Percentiles rank a stretch among this genome's conserved stretches.
phyloP scores from a whole-genome alignment of 768 basidiomycete species.

The Podaxis rugospora region DNA sequence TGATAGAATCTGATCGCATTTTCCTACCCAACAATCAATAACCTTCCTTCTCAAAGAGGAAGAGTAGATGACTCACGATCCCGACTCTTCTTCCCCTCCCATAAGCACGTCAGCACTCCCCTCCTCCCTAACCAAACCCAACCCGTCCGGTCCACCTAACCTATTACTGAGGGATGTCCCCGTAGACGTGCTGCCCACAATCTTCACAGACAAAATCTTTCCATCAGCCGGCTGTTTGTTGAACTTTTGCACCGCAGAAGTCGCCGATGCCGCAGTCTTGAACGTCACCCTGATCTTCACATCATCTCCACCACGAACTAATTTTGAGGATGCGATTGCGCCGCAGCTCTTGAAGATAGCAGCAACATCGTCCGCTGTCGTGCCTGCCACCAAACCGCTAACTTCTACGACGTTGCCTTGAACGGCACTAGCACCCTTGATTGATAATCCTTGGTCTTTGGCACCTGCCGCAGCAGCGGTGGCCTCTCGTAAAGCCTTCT shows the following conservation, averaged over 20 bases:
- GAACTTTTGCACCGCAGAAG: conserved; percentile 68
- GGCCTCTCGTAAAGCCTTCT: conserved; percentile 64
- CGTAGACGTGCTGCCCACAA: conserved; percentile 52
- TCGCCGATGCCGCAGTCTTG: conserved; percentile 57
- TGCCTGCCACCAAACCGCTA: conserved; percentile 66
- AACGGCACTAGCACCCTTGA: conserved; percentile 61
- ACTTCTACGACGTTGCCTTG: conserved; percentile 73
- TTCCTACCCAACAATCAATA: conserved; percentile 43
- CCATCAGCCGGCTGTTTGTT: conserved; percentile 82
- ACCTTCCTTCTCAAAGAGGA: neutral
- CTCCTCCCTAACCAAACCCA: conserved; percentile 50
- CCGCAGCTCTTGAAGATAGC: conserved; percentile 85
- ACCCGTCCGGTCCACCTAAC: conserved; percentile 47
- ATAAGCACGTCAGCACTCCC: conserved; percentile 60
- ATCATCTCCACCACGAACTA: conserved; percentile 32
- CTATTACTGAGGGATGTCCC: conserved; percentile 53
- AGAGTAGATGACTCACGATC: conserved; percentile 46
- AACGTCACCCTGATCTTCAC: conserved; percentile 70
- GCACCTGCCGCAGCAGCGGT: conserved; percentile 22
- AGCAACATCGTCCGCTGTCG: conserved; percentile 78
- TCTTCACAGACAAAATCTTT: conserved; percentile 57
- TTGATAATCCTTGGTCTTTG: conserved; percentile 36
- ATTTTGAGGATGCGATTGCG: conserved; percentile 46
- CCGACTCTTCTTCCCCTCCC: conserved; percentile 37
- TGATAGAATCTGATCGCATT: conserved; percentile 78